Percentiles rank a stretch among this genome's conserved stretches.
Conservation (phyloP, 2,329 filamentous ascomycete genomes). For the Penicillium sp. region DNA sequence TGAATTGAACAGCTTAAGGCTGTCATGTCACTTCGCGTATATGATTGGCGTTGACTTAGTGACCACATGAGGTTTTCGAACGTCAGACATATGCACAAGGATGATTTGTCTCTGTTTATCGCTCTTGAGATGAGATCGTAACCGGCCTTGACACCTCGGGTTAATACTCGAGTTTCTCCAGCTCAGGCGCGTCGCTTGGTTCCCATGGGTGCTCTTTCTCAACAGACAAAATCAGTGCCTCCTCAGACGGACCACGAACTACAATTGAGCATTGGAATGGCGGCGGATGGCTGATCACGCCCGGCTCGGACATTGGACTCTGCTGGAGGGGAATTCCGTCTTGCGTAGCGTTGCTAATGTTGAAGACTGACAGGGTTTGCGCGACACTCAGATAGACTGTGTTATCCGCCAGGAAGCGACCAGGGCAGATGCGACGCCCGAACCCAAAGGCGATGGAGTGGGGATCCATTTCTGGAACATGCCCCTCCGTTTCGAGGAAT, state of each 20-base stretch:
- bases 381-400: slow-evolving; percentile 48
- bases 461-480: slow-evolving; percentile 41
- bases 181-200: not conserved
- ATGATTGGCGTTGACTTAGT: not conserved
- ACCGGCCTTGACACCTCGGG: not conserved
- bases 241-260: not conserved
- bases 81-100: not conserved
- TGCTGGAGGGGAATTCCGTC: slow-evolving; percentile 43
- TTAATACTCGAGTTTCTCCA: not conserved
- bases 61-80: not conserved
- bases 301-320: slow-evolving; percentile 37
- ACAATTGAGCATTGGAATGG: slow-evolving; percentile 22
- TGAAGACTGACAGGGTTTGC: slow-evolving; percentile 51
- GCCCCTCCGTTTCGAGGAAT: slow-evolving; percentile 35
- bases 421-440: slow-evolving; percentile 46
- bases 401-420: slow-evolving; percentile 43
- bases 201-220: slow-evolving; percentile 2
- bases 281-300: slow-evolving; percentile 38
- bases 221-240: not conserved
- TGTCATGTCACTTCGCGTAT: not conserved
- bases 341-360: slow-evolving; percentile 41
- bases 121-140: not conserved
- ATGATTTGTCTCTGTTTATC: not conserved
- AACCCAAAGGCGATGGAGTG: slow-evolving; percentile 37
- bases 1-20: not conserved